Base-by-base conservation (phyloP, 352 stramenopile genomes). In the Phytophthora pistaciae region DNA sequence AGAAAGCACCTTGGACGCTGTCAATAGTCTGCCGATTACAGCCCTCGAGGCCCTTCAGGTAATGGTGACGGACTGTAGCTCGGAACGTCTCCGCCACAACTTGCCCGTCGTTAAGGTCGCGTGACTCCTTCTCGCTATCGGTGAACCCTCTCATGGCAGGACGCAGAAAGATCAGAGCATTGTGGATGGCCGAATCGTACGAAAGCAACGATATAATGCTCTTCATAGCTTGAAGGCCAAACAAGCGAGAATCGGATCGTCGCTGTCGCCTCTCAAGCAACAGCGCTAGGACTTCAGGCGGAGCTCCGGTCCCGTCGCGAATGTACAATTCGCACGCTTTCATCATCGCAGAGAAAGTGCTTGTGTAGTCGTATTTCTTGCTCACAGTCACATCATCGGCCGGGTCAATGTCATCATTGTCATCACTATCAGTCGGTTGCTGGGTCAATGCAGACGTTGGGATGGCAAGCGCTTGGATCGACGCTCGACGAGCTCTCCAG, bases 321-420 rank as follows among this genome's bases (percentile, higher is more conserved):
- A 97, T 92, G 54, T 97, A 97, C 56, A 97, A 59, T 60, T 96
- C 90, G 58, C 90, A 97, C 3, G 90, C 90, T 64, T 92, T 92
- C 66, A 97, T 81, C 78, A 92, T 93, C 0, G 90, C 90, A 1
- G 81, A 83, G 59, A 95, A 94, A 42, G 68, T 92, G 21, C 77
- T 79, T 14, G 87, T 87, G 42, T 94, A 92, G 29, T 79, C 72
- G 18, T 79, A 84, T 69, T 58, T 76, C 49, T 61, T 75, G 64
- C 53, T 84, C 67, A 38, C 71, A 56, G 55, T 74, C 59, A 53
- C 7, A 25, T 76, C 70, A 7, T 78, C 54, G 0, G 56, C 61
- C 2, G 40, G 46, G 18, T 83, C 75, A 18, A 60, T 16, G 9
- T 66, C 58, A n/a, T 50, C 48, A 23, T 27, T 46, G 6, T 42